Percentiles rank a stretch among this genome's conserved stretches.
Evolutionary conservation across 805 yeast species (phyloP).

Genomic region (Debaryomyces prosopidis): DNA sequence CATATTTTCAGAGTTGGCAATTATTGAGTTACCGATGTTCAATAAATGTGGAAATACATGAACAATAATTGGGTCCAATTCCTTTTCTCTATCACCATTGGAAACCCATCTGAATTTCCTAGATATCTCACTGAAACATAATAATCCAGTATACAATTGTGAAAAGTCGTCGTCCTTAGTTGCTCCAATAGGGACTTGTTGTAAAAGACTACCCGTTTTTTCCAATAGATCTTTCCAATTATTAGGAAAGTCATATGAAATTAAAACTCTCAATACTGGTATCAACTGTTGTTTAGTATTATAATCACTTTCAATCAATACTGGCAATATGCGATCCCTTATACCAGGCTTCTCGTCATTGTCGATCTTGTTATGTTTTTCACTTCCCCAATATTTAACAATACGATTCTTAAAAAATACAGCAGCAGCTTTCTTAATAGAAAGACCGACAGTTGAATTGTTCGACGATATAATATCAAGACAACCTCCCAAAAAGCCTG

Average conservation of each 20-base stretch:
- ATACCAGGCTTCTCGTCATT: constrained; percentile 74
- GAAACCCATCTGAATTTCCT: constrained; percentile 71
- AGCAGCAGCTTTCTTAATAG: constrained; percentile 70
- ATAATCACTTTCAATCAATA: constrained; percentile 46
- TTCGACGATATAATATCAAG: constrained; percentile 58
- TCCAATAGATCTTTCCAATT: constrained; percentile 38
- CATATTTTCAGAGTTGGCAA: constrained; percentile 22
- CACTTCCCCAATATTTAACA: constrained; percentile 56
- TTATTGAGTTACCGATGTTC: constrained; percentile 58
- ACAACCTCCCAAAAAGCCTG: constrained; percentile 83
- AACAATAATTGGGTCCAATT: constrained; percentile 47
- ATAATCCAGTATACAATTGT: constrained; percentile 60
- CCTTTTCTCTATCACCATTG: constrained; percentile 43
- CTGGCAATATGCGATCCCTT: constrained; percentile 64
- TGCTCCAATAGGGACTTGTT: constrained; percentile 17
- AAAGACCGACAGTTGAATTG: constrained; percentile 16
- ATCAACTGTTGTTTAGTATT: constrained; percentile 39
- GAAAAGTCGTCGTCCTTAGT: constrained; percentile 20
- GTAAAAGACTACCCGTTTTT: constrained; percentile 32
- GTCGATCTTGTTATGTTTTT: constrained; percentile 41
- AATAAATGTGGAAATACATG: constrained; percentile 67
- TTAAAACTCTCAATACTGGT: constrained; percentile 34
- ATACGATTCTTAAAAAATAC: constrained; percentile 80
- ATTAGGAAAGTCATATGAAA: constrained; percentile 33
- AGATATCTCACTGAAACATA: constrained; percentile 68